Evolutionary conservation across 805 yeast species (phyloP).

Genomic region (Candida andamanensis): DNA sequence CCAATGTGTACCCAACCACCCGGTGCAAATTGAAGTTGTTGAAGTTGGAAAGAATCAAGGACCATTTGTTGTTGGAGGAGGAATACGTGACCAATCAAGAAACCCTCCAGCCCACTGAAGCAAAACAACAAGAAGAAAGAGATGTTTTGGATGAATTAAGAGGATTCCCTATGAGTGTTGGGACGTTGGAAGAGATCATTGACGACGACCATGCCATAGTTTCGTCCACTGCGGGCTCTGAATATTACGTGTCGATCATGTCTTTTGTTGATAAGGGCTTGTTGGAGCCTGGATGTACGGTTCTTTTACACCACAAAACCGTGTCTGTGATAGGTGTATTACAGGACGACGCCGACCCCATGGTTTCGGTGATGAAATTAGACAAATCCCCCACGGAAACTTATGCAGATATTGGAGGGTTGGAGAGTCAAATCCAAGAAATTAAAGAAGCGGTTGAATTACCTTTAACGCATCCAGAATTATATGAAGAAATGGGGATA

Average conservation of each 20-base stretch:
- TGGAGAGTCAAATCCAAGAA: constrained; percentile 93
- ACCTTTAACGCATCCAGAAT: constrained; percentile 93
- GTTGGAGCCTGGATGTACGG: constrained; percentile 95
- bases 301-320: constrained; percentile 89
- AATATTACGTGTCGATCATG: constrained; percentile 91
- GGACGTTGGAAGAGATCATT: constrained; percentile 92
- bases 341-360: constrained; percentile 96
- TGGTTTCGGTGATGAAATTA: constrained; percentile 95
- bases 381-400: constrained; percentile 97
- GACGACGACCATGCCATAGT: constrained; percentile 99
- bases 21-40: constrained; percentile 88
- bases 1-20: constrained; percentile 84
- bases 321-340: constrained; percentile 97
- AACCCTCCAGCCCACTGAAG: constrained; percentile 91
- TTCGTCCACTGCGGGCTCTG: constrained; percentile 92
- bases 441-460: constrained; percentile 95
- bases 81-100: constrained; percentile 95
- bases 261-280: constrained; percentile 96
- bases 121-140: constrained; percentile 92
- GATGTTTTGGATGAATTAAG: constrained; percentile 92
- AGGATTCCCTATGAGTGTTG: constrained; percentile 94
- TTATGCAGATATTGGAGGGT: constrained; percentile 95
- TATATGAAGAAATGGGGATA: constrained; percentile 97
- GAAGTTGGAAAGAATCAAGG: constrained; percentile 94
- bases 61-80: constrained; percentile 89